phyloP scores from a whole-genome alignment of 2,329 filamentous ascomycete genomes.

The Calycina herbarum region DNA sequence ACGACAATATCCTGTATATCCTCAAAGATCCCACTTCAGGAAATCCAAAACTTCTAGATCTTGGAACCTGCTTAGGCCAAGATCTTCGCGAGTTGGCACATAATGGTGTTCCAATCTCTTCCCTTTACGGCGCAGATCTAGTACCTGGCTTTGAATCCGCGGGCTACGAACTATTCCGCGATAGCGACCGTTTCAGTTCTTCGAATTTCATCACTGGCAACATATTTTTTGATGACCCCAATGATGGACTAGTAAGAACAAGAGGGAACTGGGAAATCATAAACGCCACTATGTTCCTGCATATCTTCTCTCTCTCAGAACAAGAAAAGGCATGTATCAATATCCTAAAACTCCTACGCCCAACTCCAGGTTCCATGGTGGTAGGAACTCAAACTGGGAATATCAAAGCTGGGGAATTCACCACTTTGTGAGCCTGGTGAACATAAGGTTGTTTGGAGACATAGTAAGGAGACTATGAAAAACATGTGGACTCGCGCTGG shows the following conservation, averaged over 20 bases:
- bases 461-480: not conserved
- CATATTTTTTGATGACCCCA: not conserved
- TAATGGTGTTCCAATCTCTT: not conserved
- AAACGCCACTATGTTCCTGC: not conserved
- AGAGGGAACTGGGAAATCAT: not conserved
- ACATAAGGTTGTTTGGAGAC: not conserved
- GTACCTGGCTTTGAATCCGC: not conserved
- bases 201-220: not conserved
- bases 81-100: slow-evolving; percentile 8
- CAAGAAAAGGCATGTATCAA: not conserved
- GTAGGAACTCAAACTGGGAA: not conserved
- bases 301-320: not conserved
- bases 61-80: slow-evolving; percentile 6
- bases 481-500: slow-evolving; percentile 2
- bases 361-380: not conserved
- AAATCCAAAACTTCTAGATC: not conserved
- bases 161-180: not conserved
- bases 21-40: not conserved
- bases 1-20: not conserved
- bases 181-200: not conserved
- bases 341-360: not conserved
- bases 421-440: not conserved
- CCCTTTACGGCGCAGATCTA: not conserved
- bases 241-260: not conserved
- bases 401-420: not conserved